Conservation (phyloP, 2,329 filamentous ascomycete species). For the Pseudogymnoascus sp. region DNA sequence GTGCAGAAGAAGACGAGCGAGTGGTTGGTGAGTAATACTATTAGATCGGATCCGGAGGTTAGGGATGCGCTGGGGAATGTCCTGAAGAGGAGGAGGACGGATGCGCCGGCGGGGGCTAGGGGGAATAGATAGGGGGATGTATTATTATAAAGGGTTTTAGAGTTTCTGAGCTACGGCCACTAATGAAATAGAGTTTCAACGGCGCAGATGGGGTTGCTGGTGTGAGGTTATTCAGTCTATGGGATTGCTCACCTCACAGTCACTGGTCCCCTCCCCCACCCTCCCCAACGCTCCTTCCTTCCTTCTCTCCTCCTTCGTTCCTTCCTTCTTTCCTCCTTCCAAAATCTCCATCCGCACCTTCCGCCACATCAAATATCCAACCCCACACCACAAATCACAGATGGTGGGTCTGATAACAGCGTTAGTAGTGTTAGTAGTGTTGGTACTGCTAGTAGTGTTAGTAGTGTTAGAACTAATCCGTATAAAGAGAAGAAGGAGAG, state of each 20-base stretch:
- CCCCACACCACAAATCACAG: not conserved
- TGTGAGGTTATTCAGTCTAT: not conserved
- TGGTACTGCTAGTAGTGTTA: not conserved
- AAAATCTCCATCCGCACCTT: not conserved
- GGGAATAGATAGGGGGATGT: conserved; percentile 23
- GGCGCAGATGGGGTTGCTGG: not conserved
- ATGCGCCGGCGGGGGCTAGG: conserved; percentile 52
- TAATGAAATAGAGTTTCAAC: not conserved
- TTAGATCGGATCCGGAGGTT: conserved; percentile 72
- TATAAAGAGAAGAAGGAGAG: not conserved
- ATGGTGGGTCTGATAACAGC: not conserved
- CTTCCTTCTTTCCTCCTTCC: not conserved
- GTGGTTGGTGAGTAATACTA: conserved; percentile 81
- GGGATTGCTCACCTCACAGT: not conserved
- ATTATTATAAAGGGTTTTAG: not conserved
- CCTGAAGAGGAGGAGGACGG: conserved; percentile 51
- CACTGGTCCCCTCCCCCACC: not conserved
- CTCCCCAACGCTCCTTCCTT: not conserved
- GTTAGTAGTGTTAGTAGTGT: not conserved
- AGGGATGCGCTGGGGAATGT: conserved; percentile 65
- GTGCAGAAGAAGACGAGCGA: conserved; percentile 69
- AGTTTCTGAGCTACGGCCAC: not conserved
- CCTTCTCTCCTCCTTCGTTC: not conserved
- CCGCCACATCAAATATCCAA: not conserved
- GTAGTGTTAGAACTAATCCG: not conserved